A percentile compares a stretch with the other conserved stretches of the same genome.
Evolutionary conservation across 2,329 filamentous ascomycete species (phyloP).

Genomic region (Phaeosphaeria sp.): DNA sequence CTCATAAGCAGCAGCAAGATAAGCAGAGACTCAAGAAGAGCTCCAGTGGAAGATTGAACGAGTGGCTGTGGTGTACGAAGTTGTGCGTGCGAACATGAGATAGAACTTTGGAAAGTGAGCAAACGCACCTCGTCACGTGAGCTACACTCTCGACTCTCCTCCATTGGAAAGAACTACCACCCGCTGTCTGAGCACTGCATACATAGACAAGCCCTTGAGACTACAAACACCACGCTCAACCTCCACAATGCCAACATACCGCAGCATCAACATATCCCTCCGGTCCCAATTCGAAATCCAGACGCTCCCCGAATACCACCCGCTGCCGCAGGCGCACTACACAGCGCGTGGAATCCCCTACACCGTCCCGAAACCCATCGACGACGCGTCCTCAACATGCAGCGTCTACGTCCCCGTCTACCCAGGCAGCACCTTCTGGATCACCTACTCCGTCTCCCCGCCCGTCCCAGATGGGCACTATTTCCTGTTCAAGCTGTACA

Average conservation of each 20-base stretch:
- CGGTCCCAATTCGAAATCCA: slow-evolving; percentile 52
- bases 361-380: slow-evolving; percentile 15
- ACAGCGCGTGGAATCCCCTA: slow-evolving; percentile 9
- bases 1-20: no score
- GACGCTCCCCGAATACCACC: slow-evolving; percentile 47
- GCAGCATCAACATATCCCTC: slow-evolving; percentile 49
- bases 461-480: slow-evolving; percentile 39
- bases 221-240: no score
- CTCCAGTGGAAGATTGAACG: no score
- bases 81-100: no score
- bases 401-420: slow-evolving; percentile 45
- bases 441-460: slow-evolving; percentile 46
- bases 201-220: neutral
- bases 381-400: slow-evolving; percentile 37
- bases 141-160: no score
- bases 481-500: slow-evolving; percentile 57
- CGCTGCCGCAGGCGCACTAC: slow-evolving; percentile 23
- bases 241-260: slow-evolving; percentile 38
- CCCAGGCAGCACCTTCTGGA: slow-evolving; percentile 52
- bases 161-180: no score
- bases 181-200: no score
- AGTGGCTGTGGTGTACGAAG: no score
- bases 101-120: no score
- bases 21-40: no score
- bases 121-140: no score